Evolutionary conservation across 345 rosid genomes (phyloP).

Genomic region (Populus davidiana): DNA sequence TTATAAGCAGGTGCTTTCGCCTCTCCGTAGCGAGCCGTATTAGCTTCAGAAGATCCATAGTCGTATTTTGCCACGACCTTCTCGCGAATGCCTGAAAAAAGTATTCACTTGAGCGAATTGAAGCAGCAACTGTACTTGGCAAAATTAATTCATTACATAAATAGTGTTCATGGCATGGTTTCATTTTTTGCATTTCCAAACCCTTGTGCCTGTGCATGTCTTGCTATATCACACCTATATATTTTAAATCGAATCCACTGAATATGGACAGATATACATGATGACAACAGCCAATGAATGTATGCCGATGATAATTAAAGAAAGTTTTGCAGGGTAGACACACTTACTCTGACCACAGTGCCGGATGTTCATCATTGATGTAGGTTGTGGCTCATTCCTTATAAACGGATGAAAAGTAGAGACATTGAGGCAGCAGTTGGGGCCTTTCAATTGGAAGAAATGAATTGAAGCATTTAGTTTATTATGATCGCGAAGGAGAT

Average conservation of each 20-base stretch:
- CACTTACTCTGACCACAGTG: slow-evolving; percentile 83
- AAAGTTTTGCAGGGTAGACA: neutral
- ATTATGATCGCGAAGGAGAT: neutral
- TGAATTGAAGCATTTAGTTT: neutral
- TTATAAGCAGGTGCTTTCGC: slow-evolving; percentile 64
- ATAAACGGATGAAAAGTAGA: slow-evolving; percentile 57
- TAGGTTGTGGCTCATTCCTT: slow-evolving; percentile 72
- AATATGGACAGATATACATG: too few relatives aligned
- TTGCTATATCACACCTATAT: too few relatives aligned
- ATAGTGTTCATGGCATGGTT: too few relatives aligned
- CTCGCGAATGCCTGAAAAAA: slow-evolving; percentile 56
- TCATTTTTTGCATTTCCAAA: too few relatives aligned
- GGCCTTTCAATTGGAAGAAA: slow-evolving; percentile 36
- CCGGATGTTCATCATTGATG: slow-evolving; percentile 77
- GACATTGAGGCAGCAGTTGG: slow-evolving; percentile 78
- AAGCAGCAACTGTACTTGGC: too few relatives aligned
- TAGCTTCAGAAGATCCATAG: slow-evolving; percentile 51
- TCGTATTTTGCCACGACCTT: slow-evolving; percentile 62
- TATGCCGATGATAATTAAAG: too few relatives aligned
- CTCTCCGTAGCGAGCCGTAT: slow-evolving; percentile 60
- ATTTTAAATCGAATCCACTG: too few relatives aligned
- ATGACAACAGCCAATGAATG: too few relatives aligned
- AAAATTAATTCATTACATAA: too few relatives aligned
- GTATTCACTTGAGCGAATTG: neutral
- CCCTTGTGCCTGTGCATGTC: too few relatives aligned